Base-by-base conservation (phyloP, 1,284 basidiomycete genomes). In the Sporisorium graminicola region DNA sequence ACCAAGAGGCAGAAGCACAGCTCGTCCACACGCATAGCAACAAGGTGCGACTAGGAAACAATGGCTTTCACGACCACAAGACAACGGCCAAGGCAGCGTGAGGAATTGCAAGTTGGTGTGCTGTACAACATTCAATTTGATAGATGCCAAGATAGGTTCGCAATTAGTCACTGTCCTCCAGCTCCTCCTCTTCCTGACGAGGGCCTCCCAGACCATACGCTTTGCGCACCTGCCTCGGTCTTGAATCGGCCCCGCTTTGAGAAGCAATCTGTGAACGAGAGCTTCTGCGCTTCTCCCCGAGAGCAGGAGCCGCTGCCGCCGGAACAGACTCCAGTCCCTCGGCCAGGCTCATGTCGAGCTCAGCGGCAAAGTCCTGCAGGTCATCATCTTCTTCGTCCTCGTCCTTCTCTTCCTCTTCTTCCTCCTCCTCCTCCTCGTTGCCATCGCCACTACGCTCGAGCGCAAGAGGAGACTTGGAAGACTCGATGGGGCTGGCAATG, bases 311-410 rank as follows among this genome's bases (percentile, higher is more conserved):
- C 9, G 56, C 56, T 35, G 52, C 42, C 18, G 35, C 42, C 1
- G 67, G 56, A 0, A 64, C 26, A 22, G 64, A 40, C n/a, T 59
- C 65, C 13, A 65, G 60, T 3, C 29, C 57, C 24, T 76, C 74
- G 5, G 74, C 69, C 5, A 76, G 61, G 43, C 65, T 72, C 68
- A 76, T 58, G 29, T 76, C 69, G 22, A 76, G 69, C 56, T 76
- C 74, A 33, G 74, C 74, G 8, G 74, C 74, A 65, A 76, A 76
- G 57, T 72, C 74, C 5, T 76, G 54, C 26, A 76, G 53, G 14
- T 68, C 74, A 27, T 71, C 74, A 5, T 76, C 71, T 26, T 74
- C 74, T 2, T 68, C 65, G 0, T 69, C 69, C 0, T 66, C 66
- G n/a, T 54, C 57, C 0, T 43, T 8, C 14, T 43, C 51, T 4